Base-by-base conservation (phyloP, 305 asterid species). In the Fraxinus xanthoxyloides region DNA sequence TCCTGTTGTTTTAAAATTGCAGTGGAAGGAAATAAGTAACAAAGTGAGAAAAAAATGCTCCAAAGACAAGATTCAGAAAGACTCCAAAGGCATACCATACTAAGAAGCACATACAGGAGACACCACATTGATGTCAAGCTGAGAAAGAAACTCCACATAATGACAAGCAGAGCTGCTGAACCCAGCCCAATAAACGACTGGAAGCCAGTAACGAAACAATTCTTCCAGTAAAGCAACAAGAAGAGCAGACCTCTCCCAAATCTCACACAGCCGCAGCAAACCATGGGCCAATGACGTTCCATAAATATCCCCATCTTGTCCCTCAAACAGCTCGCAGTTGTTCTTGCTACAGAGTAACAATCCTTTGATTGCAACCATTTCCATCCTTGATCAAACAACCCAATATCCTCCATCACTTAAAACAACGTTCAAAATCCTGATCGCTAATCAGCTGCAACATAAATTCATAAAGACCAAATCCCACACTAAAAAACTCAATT, bases 91-190 rank as follows among this genome's bases (percentile, higher is more conserved):
- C 94, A 77, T 97, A 97, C 99, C 99, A 93, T 95, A 87, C 97
- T 97, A 89, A 95, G 93, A 87, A 97, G 97, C 90, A 95, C 97
- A 69, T 93, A 95, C 31, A 93, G 89, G 82, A 97, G 97, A 79
- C 99, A 97, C 24, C 97, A 88, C 90, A 95, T 87, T 17, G 99
- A 97, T 61, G 99, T 93, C 90, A 95, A 87, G 92, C 98, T 95
- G 74, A 97, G 89, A 87, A 95, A 97, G 92, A 94, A 97, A 88
- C 98, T 91, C 99, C 99, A 97, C 97, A 97, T 91, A 81, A 97
- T 91, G 82, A 93, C 88, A 80, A 97, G 94, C 86, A 95, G 85
- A 61, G 99, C 97, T 0, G 97, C 97, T 4, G 98, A 91, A 84
- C 97, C 98, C 87, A 97, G 92, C 81, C 93, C 93, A 13, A 87